These are phyloP conservation scores for Didymella glomerata DNA, from an alignment of 2,329 filamentous ascomycete genomes.

Conservation along the genomic window DNA sequence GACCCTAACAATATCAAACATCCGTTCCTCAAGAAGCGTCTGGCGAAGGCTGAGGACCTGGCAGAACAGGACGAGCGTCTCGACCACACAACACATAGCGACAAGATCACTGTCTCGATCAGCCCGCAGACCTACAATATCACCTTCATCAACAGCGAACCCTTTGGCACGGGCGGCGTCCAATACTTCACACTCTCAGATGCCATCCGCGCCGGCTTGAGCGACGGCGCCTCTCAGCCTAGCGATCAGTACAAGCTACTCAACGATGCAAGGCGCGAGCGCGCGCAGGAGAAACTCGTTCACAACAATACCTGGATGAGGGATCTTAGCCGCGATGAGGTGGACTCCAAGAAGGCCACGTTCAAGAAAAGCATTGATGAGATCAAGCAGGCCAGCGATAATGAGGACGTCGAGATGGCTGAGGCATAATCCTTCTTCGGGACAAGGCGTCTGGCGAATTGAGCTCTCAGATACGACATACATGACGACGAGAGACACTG, in stretches of 20 bases:
- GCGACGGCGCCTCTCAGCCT: conserved; percentile 46
- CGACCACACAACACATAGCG: conserved; percentile 46
- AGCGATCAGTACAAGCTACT: conserved; percentile 44
- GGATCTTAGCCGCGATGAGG: conserved; percentile 56
- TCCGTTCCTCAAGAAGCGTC: conserved; percentile 55
- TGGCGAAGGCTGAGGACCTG: conserved; percentile 47
- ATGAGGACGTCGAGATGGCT: conserved; percentile 48
- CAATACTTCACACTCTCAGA: conserved; percentile 54
- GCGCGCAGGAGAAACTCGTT: conserved; percentile 54
- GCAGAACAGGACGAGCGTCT: conserved; percentile 41
- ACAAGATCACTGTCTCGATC: conserved; percentile 57
- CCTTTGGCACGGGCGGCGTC: conserved; percentile 41
- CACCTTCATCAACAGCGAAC: conserved; percentile 54
- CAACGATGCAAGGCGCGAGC: conserved; percentile 44
- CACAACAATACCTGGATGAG: conserved; percentile 59
- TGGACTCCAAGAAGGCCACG: conserved; percentile 54
- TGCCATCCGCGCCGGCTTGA: conserved; percentile 45
- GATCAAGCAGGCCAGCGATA: conserved; percentile 26
- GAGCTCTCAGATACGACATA: conserved; percentile 6
- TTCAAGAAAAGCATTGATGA: conserved; percentile 46
- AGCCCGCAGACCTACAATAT: conserved; percentile 54
- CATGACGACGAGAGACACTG: conserved; percentile 5
- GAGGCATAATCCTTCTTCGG: conserved; percentile 25
- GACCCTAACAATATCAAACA: conserved; percentile 44
- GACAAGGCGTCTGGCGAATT: conserved; percentile 13